phyloP scores from a whole-genome alignment of 2,329 filamentous ascomycete genomes.

The Fusarium nurragi region DNA sequence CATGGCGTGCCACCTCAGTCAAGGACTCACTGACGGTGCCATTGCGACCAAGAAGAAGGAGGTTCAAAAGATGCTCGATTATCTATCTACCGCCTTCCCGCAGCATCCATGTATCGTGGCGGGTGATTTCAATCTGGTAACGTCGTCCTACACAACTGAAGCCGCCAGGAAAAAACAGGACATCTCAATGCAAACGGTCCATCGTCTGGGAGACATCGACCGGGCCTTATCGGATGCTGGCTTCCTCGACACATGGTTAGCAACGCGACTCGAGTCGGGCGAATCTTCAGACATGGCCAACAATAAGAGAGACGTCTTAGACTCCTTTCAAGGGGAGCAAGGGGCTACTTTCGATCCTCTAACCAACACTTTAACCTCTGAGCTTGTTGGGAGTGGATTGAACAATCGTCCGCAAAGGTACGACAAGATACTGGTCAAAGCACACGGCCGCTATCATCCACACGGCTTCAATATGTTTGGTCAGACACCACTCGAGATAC shows the following conservation, averaged over 20 bases:
- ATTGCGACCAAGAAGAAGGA: conserved; percentile 67
- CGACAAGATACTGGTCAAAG: conserved; percentile 67
- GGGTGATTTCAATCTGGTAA: conserved; percentile 72
- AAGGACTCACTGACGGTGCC: conserved; percentile 67
- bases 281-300: conserved; percentile 49
- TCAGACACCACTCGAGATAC: conserved; percentile 17
- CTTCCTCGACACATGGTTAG: conserved; percentile 63
- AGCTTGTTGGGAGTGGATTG: conserved; percentile 56
- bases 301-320: conserved; percentile 43
- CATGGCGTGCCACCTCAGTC: conserved; percentile 68
- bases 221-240: conserved; percentile 55
- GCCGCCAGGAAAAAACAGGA: conserved; percentile 61
- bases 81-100: conserved; percentile 56
- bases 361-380: conserved; percentile 64
- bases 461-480: conserved; percentile 68
- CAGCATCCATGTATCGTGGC: conserved; percentile 64
- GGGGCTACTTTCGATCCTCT: conserved; percentile 72
- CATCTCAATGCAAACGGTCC: conserved; percentile 61
- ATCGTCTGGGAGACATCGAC: conserved; percentile 58
- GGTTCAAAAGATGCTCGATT: conserved; percentile 58
- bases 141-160: conserved; percentile 65
- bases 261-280: conserved; percentile 55
- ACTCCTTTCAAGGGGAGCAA: conserved; percentile 66
- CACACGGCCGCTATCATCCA: conserved; percentile 48
- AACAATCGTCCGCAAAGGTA: conserved; percentile 71